Percentiles rank a stretch among this genome's conserved stretches.
These are phyloP conservation scores for Fonsecaea erecta DNA, from an alignment of 2,329 filamentous ascomycete genomes.

Conservation along the genomic window DNA sequence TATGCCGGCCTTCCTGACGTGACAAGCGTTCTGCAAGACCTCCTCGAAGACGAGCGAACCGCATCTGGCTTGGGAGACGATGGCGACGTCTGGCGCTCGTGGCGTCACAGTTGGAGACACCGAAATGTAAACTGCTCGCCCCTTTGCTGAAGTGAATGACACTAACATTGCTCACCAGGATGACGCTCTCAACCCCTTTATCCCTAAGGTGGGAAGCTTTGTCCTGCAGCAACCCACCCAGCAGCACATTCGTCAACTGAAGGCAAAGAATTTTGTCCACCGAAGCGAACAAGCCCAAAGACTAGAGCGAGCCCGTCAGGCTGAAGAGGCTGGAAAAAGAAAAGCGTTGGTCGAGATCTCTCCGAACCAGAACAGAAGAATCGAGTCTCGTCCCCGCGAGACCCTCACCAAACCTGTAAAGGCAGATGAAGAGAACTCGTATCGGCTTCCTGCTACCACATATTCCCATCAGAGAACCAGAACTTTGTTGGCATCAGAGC, in stretches of 20 bases:
- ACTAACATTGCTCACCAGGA: constrained; percentile 26
- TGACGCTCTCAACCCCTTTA: constrained; percentile 35
- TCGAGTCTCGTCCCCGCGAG: background rate
- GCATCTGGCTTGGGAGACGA: constrained; percentile 38
- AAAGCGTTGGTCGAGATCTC: constrained; percentile 3
- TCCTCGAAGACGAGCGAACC: constrained; percentile 37
- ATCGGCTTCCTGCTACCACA: constrained; percentile 21
- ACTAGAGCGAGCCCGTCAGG: background rate
- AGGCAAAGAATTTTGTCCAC: constrained; percentile 33
- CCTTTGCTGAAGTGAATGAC: background rate
- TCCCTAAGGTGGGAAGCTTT: constrained; percentile 33
- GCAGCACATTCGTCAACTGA: constrained; percentile 32
- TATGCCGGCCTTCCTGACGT: constrained; percentile 33
- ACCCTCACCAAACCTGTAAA: background rate
- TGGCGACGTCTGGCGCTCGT: constrained; percentile 39
- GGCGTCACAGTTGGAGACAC: constrained; percentile 39
- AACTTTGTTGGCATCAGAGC: constrained; percentile 18
- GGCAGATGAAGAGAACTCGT: constrained; percentile 12
- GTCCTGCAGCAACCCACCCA: constrained; percentile 34
- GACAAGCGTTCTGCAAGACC: constrained; percentile 38
- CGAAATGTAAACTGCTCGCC: constrained; percentile 36
- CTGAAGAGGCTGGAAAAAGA: constrained; percentile 5
- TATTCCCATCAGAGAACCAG: constrained; percentile 26
- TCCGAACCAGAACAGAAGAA: constrained; percentile 2
- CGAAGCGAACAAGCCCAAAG: constrained; percentile 12